A percentile compares a stretch with the other conserved stretches of the same genome.
Evolutionary conservation across 2,329 filamentous ascomycete genomes (phyloP).

Genomic region (Sporothrix phasma): DNA sequence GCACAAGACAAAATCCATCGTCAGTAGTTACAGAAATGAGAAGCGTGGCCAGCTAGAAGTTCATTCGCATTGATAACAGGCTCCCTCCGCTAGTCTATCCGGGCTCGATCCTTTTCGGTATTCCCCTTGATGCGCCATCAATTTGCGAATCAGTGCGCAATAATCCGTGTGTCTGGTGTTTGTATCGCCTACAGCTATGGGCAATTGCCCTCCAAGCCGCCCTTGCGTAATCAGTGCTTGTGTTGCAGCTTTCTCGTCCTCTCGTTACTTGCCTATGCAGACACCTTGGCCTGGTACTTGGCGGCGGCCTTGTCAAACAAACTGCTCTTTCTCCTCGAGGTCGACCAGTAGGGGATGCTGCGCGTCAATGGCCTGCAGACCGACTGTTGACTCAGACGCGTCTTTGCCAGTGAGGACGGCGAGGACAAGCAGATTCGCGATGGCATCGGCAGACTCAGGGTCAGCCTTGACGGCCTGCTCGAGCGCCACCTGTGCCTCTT

Average conservation of each 20-base stretch:
- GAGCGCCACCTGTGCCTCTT: constrained; percentile 80
- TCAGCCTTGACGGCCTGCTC: constrained; percentile 71
- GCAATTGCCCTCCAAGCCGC: background rate
- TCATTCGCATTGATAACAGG: no score
- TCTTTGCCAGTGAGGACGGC: constrained; percentile 69
- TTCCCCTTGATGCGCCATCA: background rate
- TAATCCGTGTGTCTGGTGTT: background rate
- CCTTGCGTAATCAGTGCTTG: background rate
- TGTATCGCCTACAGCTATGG: background rate
- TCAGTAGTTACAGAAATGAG: no score
- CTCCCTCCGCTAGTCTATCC: background rate
- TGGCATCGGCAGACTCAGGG: constrained; percentile 58
- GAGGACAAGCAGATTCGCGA: constrained; percentile 77
- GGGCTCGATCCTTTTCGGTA: background rate
- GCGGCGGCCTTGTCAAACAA: constrained; percentile 76
- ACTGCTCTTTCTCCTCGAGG: constrained; percentile 72
- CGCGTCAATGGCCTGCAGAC: constrained; percentile 48
- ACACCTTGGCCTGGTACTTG: constrained; percentile 80
- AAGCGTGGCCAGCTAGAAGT: background rate
- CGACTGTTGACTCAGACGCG: constrained; percentile 44
- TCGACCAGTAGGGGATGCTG: constrained; percentile 64
- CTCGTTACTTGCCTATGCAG: constrained; percentile 37
- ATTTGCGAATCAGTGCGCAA: background rate
- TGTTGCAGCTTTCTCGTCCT: background rate
- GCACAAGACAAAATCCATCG: no score